These are phyloP conservation scores for Chondrus crispus DNA, from an alignment of 23 red algal species.

Conservation along the genomic window DNA sequence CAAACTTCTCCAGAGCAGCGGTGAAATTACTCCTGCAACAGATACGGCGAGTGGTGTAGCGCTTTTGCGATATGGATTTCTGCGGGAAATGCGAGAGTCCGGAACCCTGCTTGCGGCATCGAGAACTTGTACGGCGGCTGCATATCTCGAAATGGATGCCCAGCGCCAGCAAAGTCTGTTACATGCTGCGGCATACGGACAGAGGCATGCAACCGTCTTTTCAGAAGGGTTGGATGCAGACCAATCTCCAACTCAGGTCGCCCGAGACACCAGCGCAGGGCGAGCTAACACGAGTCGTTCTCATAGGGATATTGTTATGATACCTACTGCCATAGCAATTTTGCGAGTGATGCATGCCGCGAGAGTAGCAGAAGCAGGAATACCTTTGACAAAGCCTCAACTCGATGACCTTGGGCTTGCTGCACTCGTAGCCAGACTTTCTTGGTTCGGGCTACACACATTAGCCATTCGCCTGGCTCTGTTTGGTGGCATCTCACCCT, in stretches of 20 bases:
- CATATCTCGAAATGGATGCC: constrained; percentile 28
- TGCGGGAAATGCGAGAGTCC: constrained; percentile 46
- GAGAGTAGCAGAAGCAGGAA: neutral
- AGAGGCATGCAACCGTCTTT: constrained; percentile 31
- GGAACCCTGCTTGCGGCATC: constrained; percentile 39
- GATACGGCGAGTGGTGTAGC: neutral
- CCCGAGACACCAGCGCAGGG: neutral
- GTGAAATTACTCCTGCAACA: neutral
- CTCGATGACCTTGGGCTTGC: constrained; percentile 35
- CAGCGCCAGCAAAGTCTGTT: constrained; percentile 38
- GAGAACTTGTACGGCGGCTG: constrained; percentile 34
- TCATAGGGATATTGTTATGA: constrained; percentile 36
- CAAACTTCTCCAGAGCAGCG: constrained; percentile 40
- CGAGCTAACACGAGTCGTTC: neutral
- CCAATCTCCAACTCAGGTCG: neutral
- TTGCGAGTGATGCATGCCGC: constrained; percentile 42
- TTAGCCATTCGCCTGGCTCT: constrained; percentile 51
- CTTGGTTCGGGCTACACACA: constrained; percentile 46
- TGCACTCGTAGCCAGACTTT: constrained; percentile 41
- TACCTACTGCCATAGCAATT: constrained; percentile 55
- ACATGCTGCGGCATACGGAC: constrained; percentile 52
- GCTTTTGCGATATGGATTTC: constrained; percentile 34
- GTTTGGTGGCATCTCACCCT: constrained; percentile 38
- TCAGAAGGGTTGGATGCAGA: neutral
- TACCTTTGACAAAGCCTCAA: constrained; percentile 42